phyloP scores from a whole-genome alignment of 345 rosid species.

The Lenwebbia sp. region DNA sequence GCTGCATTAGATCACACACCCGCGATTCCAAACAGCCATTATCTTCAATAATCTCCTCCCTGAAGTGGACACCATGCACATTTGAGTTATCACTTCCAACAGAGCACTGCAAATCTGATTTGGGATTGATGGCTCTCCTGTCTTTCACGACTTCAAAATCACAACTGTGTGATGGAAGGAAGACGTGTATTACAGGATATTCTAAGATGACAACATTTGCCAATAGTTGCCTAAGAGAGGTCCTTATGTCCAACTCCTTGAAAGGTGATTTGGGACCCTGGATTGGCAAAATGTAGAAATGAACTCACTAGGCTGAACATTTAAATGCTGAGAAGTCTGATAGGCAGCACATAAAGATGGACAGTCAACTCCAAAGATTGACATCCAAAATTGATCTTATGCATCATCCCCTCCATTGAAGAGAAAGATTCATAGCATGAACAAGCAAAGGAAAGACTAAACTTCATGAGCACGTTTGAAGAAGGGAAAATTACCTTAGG shows the following conservation, averaged over 20 bases:
- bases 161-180: constrained; percentile 53
- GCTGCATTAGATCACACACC: constrained; percentile 31
- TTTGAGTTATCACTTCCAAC: constrained; percentile 10
- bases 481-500: constrained; percentile 34
- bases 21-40: constrained; percentile 23
- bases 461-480: background rate
- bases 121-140: background rate
- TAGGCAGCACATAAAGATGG: background rate
- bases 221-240: constrained; percentile 56
- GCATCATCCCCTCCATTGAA: background rate
- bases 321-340: background rate
- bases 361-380: background rate
- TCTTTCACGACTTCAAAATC: constrained; percentile 57
- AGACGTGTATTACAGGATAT: constrained; percentile 80
- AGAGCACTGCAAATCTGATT: constrained; percentile 15
- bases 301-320: background rate
- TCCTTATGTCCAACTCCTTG: constrained; percentile 43
- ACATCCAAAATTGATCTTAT: background rate
- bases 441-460: background rate
- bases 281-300: background rate
- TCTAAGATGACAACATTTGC: constrained; percentile 47
- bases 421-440: background rate
- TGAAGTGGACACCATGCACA: constrained; percentile 34
- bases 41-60: constrained; percentile 64
- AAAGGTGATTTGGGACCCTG: constrained; percentile 68